phyloP scores from a whole-genome alignment of 1,139 yeast genomes.

The Blastobotrys ciferrii region DNA sequence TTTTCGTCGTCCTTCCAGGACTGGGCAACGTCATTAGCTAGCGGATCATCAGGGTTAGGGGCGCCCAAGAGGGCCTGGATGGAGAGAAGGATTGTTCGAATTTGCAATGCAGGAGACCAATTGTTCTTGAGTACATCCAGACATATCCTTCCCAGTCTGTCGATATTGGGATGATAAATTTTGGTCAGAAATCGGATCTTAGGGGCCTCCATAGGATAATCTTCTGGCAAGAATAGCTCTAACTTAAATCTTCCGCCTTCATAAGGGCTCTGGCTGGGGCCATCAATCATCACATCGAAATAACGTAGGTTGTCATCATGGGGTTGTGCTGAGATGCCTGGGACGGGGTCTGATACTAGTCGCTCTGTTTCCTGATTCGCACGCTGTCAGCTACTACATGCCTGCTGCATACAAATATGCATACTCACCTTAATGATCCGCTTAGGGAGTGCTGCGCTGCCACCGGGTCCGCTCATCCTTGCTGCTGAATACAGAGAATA shows the following conservation, averaged over 20 bases:
- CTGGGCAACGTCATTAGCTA: slow-evolving; percentile 96
- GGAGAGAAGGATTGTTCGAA: slow-evolving; percentile 86
- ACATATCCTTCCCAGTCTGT: slow-evolving; percentile 91
- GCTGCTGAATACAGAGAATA: too few species aligned
- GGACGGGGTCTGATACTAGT: slow-evolving; percentile 89
- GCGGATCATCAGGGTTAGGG: slow-evolving; percentile 97
- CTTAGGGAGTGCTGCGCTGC: slow-evolving; percentile 50
- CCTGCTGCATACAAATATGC: neutral
- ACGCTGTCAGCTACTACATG: neutral
- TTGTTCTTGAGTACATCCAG: slow-evolving; percentile 86
- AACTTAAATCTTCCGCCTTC: slow-evolving; percentile 73
- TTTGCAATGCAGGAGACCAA: slow-evolving; percentile 99
- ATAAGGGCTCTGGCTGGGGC: slow-evolving; percentile 84
- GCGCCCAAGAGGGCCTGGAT: slow-evolving; percentile 93
- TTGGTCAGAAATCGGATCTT: slow-evolving; percentile 88
- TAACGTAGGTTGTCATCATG: slow-evolving; percentile 91
- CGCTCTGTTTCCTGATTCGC: slow-evolving; percentile 75
- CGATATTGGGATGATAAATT: slow-evolving; percentile 96
- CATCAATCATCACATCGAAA: slow-evolving; percentile 84
- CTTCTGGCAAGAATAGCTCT: slow-evolving; percentile 82
- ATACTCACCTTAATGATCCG: slow-evolving; percentile 72
- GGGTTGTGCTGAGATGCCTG: slow-evolving; percentile 91
- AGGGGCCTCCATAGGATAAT: slow-evolving; percentile 92
- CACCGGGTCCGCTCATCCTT: slow-evolving; percentile 1
- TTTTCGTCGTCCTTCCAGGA: slow-evolving; percentile 89